Percentiles rank a stretch among this genome's conserved stretches.
phyloP scores from a whole-genome alignment of 306 rosid species.

The Medicago truncatula region DNA sequence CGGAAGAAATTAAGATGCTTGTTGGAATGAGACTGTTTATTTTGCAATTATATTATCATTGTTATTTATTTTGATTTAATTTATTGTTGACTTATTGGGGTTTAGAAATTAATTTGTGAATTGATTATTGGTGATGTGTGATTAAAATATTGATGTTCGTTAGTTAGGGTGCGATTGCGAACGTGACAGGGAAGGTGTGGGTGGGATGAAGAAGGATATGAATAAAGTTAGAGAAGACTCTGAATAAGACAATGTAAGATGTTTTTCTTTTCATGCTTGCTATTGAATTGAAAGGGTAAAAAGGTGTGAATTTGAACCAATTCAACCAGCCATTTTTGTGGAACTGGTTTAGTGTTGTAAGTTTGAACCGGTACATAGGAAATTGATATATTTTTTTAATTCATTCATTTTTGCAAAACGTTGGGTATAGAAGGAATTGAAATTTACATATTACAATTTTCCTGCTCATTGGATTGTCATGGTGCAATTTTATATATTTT shows the following conservation, averaged over 20 bases:
- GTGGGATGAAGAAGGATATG: constrained; percentile 12
- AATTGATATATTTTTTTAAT: background rate
- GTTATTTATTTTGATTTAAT: background rate
- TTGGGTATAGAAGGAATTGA: constrained; percentile 15
- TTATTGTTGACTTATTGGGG: background rate
- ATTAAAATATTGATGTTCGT: constrained; percentile 35
- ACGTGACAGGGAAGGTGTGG: constrained; percentile 37
- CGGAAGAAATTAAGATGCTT: background rate
- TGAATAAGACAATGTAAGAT: background rate
- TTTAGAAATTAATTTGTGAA: no score
- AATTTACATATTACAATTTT: background rate
- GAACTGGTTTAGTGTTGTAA: background rate
- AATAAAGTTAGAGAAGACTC: constrained; percentile 8
- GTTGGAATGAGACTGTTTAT: constrained; percentile 23
- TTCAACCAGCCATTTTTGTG: constrained; percentile 14
- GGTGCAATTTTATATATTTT: background rate
- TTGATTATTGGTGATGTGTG: constrained; percentile 17
- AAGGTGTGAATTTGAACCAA: background rate
- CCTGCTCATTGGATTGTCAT: constrained; percentile 30
- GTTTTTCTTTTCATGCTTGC: background rate
- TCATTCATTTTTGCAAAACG: background rate
- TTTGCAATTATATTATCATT: background rate
- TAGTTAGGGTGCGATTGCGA: constrained; percentile 51
- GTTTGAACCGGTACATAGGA: constrained; percentile 17
- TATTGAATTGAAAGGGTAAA: constrained; percentile 2